Conservation (phyloP, 352 stramenopile genomes). For the Phytophthora palmivora region DNA sequence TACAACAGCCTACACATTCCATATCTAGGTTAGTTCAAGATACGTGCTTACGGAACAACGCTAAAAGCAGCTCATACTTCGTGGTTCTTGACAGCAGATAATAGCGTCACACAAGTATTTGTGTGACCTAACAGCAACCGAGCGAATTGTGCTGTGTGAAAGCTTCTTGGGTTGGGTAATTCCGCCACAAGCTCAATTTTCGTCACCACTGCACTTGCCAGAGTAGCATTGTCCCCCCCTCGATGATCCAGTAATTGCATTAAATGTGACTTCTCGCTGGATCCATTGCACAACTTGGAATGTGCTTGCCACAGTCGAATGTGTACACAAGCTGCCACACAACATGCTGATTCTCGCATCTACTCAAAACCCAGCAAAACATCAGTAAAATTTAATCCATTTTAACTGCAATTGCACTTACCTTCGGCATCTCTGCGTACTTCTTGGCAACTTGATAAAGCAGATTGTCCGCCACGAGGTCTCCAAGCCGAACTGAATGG, state of each 20-base stretch:
- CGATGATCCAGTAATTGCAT: constrained; percentile 12
- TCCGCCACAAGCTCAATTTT: constrained; percentile 30
- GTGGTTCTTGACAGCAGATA: constrained; percentile 40
- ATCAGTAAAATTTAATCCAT: neutral
- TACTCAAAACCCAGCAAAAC: constrained; percentile 16
- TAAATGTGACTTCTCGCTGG: constrained; percentile 12
- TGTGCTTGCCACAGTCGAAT: constrained; percentile 62
- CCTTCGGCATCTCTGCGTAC: constrained; percentile 58
- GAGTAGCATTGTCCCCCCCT: neutral
- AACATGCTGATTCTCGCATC: constrained; percentile 36
- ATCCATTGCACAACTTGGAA: constrained; percentile 24
- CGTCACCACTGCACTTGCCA: constrained; percentile 6
- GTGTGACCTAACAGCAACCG: constrained; percentile 55
- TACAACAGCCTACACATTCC: constrained; percentile 35
- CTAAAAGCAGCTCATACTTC: constrained; percentile 30
- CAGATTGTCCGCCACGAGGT: constrained; percentile 80
- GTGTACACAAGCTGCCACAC: constrained; percentile 57
- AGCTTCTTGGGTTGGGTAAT: constrained; percentile 50
- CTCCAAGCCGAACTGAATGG: constrained; percentile 49
- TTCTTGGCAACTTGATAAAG: constrained; percentile 86
- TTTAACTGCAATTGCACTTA: constrained; percentile 13
- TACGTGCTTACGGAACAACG: neutral
- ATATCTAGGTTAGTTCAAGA: constrained; percentile 3
- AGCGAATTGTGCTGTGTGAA: constrained; percentile 54
- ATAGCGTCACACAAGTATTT: constrained; percentile 47